Percentiles rank a stretch among this genome's conserved stretches.
Evolutionary conservation across 1,139 yeast genomes (phyloP).

Genomic region (Kurtzmaniella quercitrusa): DNA sequence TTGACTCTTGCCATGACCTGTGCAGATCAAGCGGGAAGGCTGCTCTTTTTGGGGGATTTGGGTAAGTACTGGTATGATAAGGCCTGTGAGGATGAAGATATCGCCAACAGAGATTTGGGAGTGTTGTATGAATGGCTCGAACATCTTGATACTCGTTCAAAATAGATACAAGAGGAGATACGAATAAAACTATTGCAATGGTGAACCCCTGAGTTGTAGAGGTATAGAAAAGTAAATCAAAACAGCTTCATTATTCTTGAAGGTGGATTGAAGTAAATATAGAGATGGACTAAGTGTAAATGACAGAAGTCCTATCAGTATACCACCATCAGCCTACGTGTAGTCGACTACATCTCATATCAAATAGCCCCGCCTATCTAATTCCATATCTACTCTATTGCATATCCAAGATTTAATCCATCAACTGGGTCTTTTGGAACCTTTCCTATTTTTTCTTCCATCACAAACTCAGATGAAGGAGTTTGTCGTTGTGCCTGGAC

Average conservation of each 20-base stretch:
- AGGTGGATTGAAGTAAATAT: too few species aligned
- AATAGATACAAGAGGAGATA: not conserved
- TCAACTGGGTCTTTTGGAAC: slow-evolving; percentile 10
- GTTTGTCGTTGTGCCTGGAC: slow-evolving; percentile 4
- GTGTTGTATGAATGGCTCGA: slow-evolving; percentile 46
- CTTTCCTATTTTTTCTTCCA: not conserved
- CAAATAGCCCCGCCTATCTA: too few species aligned
- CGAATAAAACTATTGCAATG: too few species aligned
- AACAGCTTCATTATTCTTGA: too few species aligned
- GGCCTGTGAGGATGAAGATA: slow-evolving; percentile 41
- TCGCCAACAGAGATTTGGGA: slow-evolving; percentile 43
- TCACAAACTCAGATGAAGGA: not conserved
- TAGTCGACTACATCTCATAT: too few species aligned
- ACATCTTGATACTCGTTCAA: slow-evolving; percentile 14
- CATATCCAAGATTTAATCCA: slow-evolving; percentile 18
- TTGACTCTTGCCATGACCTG: slow-evolving; percentile 51
- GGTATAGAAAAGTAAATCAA: too few species aligned
- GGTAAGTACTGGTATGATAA: slow-evolving; percentile 42
- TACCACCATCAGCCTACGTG: too few species aligned
- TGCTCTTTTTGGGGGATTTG: slow-evolving; percentile 39
- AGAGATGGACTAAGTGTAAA: too few species aligned
- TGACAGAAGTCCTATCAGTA: too few species aligned
- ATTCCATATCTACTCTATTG: slow-evolving; percentile 11
- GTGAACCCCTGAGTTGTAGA: too few species aligned
- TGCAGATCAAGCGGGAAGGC: slow-evolving; percentile 34